Evolutionary conservation across 352 stramenopile genomes (phyloP).

Genomic region (Globisporangium nagaii): DNA sequence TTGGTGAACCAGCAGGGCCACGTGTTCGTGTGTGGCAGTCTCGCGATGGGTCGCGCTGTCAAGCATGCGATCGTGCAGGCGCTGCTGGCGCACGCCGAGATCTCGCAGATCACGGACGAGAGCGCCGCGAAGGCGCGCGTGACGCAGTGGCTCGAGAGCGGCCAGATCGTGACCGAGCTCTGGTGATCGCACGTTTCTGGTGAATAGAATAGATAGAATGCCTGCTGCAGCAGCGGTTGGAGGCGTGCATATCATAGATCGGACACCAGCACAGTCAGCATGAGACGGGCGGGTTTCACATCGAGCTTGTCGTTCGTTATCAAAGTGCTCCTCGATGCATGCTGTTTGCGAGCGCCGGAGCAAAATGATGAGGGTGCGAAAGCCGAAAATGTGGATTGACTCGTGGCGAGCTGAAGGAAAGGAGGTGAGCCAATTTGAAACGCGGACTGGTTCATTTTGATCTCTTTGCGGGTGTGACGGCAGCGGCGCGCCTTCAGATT

Average conservation of each 20-base stretch:
- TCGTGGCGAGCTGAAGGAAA: background rate
- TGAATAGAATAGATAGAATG: conserved; percentile 6
- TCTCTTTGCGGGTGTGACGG: too few relatives aligned
- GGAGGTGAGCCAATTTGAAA: too few relatives aligned
- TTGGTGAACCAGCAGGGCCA: conserved; percentile 50
- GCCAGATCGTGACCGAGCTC: conserved; percentile 64
- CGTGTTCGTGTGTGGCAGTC: conserved; percentile 76
- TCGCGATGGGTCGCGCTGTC: conserved; percentile 69
- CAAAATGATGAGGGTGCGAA: background rate
- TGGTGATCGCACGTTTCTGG: conserved; percentile 31
- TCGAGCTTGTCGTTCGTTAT: too few relatives aligned
- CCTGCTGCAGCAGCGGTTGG: too few relatives aligned
- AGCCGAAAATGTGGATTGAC: background rate
- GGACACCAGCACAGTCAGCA: too few relatives aligned
- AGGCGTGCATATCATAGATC: too few relatives aligned
- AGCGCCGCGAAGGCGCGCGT: conserved; percentile 40
- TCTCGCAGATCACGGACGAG: conserved; percentile 24
- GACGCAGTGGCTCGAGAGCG: conserved; percentile 28
- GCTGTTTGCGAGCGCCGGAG: background rate
- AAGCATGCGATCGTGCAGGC: conserved; percentile 55
- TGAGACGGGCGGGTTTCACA: conserved; percentile 1
- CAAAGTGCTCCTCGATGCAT: background rate
- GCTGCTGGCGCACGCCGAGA: conserved; percentile 35
- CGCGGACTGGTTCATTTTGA: conserved; percentile 4
- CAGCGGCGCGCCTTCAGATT: too few relatives aligned